These are phyloP conservation scores for Pseudocercospora eumusae DNA, from an alignment of 2,329 filamentous ascomycete species.

Conservation along the genomic window DNA sequence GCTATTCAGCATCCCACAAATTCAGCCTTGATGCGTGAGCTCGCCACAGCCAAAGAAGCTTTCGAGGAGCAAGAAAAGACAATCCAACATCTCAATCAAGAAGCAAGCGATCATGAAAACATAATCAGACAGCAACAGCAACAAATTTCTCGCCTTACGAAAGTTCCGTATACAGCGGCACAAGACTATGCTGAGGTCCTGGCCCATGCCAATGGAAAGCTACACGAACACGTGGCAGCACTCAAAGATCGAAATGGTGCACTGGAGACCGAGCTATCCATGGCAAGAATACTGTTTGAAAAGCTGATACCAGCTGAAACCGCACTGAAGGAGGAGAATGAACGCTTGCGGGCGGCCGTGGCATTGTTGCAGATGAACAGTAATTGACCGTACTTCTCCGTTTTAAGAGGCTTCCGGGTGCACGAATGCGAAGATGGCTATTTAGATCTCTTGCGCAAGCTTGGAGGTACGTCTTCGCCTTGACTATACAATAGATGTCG, in stretches of 20 bases:
- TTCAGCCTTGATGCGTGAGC: not conserved
- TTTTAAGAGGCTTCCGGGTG: too few species aligned
- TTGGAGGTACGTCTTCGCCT: too few species aligned
- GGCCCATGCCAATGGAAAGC: not conserved
- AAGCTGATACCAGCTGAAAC: not conserved
- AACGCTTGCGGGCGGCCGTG: not conserved
- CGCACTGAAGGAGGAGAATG: conserved; percentile 1
- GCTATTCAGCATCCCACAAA: not conserved
- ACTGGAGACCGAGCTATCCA: not conserved
- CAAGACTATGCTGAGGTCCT: conserved; percentile 3
- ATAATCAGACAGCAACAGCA: not conserved
- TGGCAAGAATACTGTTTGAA: not conserved
- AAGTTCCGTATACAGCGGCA: conserved; percentile 1
- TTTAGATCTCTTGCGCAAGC: too few species aligned
- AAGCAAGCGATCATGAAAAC: conserved; percentile 3
- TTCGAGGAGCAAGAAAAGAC: conserved; percentile 7
- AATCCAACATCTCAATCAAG: conserved; percentile 6
- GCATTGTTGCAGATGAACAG: not conserved
- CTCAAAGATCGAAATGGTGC: not conserved
- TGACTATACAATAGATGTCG: too few species aligned
- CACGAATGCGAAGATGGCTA: too few species aligned
- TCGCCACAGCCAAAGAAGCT: not conserved
- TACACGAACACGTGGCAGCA: not conserved
- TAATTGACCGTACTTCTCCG: not conserved
- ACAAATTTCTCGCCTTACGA: not conserved